Evolutionary conservation across 768 basidiomycete species (phyloP), one percentile per base, ranked within the genome.

Genomic region (Russula dissimulans): DNA sequence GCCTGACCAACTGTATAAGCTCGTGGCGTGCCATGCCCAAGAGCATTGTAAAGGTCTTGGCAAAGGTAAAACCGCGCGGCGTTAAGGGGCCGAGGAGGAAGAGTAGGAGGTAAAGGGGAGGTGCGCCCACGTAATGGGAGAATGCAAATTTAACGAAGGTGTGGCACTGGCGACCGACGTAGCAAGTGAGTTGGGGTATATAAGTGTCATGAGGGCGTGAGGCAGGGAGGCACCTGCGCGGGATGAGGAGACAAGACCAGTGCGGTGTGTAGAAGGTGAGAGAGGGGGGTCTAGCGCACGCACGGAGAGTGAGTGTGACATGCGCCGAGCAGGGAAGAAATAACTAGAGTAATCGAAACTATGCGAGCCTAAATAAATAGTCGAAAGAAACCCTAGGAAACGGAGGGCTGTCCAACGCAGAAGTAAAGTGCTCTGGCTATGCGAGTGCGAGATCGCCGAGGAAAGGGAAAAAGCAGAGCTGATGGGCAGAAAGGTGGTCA

Each of bases 101-200:
- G 22, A 15, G 44, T 18, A 26, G 31, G 48, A 45, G 29, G 51
- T 52, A 50, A 49, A 39, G 41, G 18, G 43, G 50, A 29, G 22
- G 15, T 18, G 22, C 14, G 56, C 38, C 56, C 60, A 57, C 51
- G 56, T 61, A 61, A 63, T 46, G 52, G 5, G 34, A 55, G 51
- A 61, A 61, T 56, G 61, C 54, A 61, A 10, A 55, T 51, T 61
- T 44, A 61, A 63, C 10, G 62, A 63, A 41, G 17, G 62, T 63
- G 60, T 18, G 45, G 54, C 62, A 60, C 60, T 46, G 45, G 60
- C 50, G 26, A 46, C 60, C 26, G 49, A 54, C 54, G 41, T 50
- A 15, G 60, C 60, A 55, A 50, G 45, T 54, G 62, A 63, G 62
- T 63, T 63, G 62, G 62, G 59, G 53, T 63, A 56, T 56, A 57